Evolutionary conservation across 2,329 filamentous ascomycete genomes (phyloP).

Genomic region (Penicillium sp.): DNA sequence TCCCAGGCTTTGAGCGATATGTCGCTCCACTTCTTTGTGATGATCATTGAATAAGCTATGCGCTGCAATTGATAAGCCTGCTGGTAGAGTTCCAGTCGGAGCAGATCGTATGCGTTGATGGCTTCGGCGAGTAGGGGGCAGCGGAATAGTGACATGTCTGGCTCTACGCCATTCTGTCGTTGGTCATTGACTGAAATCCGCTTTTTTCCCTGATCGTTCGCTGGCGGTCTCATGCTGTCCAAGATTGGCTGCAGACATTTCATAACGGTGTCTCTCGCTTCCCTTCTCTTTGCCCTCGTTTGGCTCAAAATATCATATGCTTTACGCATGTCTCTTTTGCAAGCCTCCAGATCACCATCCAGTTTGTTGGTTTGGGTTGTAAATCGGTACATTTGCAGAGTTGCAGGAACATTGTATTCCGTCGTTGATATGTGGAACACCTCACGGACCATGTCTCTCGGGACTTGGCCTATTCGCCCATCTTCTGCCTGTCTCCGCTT

Average conservation of each 20-base stretch:
- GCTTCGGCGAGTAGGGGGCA: slow-evolving; percentile 30
- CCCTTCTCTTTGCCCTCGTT: slow-evolving; percentile 28
- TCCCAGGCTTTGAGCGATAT: slow-evolving; percentile 29
- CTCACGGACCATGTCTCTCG: slow-evolving; percentile 46
- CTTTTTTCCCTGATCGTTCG: background rate
- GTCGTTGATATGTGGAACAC: slow-evolving; percentile 62
- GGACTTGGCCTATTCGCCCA: slow-evolving; percentile 35
- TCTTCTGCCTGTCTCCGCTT: slow-evolving; percentile 1
- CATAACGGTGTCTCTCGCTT: slow-evolving; percentile 27
- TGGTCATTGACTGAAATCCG: background rate
- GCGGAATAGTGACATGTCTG: slow-evolving; percentile 16
- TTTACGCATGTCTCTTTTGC: slow-evolving; percentile 26
- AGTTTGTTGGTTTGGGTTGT: slow-evolving; percentile 32
- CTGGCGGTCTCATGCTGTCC: background rate
- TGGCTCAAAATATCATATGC: slow-evolving; percentile 32
- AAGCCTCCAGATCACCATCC: slow-evolving; percentile 17
- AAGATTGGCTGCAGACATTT: slow-evolving; percentile 20
- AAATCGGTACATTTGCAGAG: slow-evolving; percentile 53
- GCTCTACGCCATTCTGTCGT: background rate
- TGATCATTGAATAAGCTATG: slow-evolving; percentile 4
- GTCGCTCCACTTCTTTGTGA: slow-evolving; percentile 11
- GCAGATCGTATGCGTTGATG: slow-evolving; percentile 33
- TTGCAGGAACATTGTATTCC: slow-evolving; percentile 56
- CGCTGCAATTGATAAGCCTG: slow-evolving; percentile 26
- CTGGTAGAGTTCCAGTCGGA: slow-evolving; percentile 31